These are phyloP conservation scores for Rhodotorula mucilaginosa DNA, from an alignment of 1,284 basidiomycete genomes.

Conservation along the genomic window DNA sequence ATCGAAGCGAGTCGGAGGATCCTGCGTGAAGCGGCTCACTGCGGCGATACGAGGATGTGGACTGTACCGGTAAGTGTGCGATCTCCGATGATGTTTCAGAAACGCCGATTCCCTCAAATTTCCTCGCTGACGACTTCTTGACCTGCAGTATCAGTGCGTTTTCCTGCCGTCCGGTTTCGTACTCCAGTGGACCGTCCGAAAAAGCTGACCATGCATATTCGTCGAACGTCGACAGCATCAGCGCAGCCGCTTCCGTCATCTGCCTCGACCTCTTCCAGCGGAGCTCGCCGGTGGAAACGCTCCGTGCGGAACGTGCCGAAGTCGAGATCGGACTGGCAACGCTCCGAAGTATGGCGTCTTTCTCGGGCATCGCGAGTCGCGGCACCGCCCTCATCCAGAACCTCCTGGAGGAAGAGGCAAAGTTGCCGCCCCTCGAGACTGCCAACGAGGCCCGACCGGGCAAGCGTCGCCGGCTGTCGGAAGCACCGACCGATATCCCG, in stretches of 20 bases:
- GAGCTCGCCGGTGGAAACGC: not conserved
- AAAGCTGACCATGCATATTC: not conserved
- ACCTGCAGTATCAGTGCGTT: constrained; percentile 10
- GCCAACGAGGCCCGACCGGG: not conserved
- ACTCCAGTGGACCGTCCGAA: not conserved
- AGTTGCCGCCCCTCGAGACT: not conserved
- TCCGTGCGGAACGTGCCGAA: constrained; percentile 14
- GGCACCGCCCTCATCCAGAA: constrained; percentile 18
- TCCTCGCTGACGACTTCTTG: too few species aligned
- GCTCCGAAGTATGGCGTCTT: constrained; percentile 6
- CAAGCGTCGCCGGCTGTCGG: not conserved
- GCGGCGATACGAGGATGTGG: constrained; percentile 22
- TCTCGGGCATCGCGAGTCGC: constrained; percentile 14
- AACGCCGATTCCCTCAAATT: too few species aligned
- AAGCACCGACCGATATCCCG: not conserved
- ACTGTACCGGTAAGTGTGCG: constrained; percentile 19
- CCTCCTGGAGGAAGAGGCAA: constrained; percentile 15
- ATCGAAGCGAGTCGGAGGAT: constrained; percentile 17
- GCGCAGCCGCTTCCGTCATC: constrained; percentile 18
- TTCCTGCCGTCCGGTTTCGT: not conserved
- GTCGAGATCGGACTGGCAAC: constrained; percentile 4
- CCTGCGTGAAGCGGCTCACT: constrained; percentile 5
- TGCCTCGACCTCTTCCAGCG: constrained; percentile 28
- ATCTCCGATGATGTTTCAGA: too few species aligned
- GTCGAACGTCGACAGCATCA: constrained; percentile 1